phyloP scores from a whole-genome alignment of 768 basidiomycete species.

The Clavaria fumosa region DNA sequence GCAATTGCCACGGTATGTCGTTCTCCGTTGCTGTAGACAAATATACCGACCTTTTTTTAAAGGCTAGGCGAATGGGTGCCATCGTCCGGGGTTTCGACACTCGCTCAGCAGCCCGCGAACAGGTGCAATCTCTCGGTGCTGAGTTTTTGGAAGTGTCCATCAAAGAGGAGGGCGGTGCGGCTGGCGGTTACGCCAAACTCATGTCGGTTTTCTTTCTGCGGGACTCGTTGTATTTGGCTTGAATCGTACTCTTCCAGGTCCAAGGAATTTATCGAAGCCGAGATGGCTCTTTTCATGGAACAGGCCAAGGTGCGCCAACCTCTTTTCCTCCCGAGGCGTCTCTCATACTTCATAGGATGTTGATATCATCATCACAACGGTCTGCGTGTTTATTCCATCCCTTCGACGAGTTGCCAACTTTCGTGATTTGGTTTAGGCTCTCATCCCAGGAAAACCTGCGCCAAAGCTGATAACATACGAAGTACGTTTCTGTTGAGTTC shows the following conservation, averaged over 20 bases:
- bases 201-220: too few relatives aligned
- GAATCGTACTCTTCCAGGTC: too few relatives aligned
- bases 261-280: slow-evolving; percentile 76
- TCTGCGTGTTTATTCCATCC: slow-evolving; percentile 17
- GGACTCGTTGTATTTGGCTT: too few relatives aligned
- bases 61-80: slow-evolving; percentile 74
- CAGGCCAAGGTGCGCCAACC: too few relatives aligned
- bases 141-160: slow-evolving; percentile 77
- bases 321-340: too few relatives aligned
- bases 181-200: slow-evolving; percentile 77
- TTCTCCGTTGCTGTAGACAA: neutral
- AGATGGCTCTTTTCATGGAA: slow-evolving; percentile 78
- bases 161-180: slow-evolving; percentile 69
- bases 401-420: neutral
- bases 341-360: too few relatives aligned
- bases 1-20: slow-evolving; percentile 63
- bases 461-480: slow-evolving; percentile 73
- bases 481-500: neutral
- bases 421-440: slow-evolving; percentile 37
- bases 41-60: neutral
- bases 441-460: slow-evolving; percentile 77
- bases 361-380: slow-evolving; percentile 79
- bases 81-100: slow-evolving; percentile 86
- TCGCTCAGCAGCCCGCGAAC: slow-evolving; percentile 71
- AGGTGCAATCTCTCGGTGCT: slow-evolving; percentile 79